These are phyloP conservation scores for Graphilbum ipis-grandicollis DNA, from an alignment of 2,329 filamentous ascomycete genomes.

Conservation along the genomic window DNA sequence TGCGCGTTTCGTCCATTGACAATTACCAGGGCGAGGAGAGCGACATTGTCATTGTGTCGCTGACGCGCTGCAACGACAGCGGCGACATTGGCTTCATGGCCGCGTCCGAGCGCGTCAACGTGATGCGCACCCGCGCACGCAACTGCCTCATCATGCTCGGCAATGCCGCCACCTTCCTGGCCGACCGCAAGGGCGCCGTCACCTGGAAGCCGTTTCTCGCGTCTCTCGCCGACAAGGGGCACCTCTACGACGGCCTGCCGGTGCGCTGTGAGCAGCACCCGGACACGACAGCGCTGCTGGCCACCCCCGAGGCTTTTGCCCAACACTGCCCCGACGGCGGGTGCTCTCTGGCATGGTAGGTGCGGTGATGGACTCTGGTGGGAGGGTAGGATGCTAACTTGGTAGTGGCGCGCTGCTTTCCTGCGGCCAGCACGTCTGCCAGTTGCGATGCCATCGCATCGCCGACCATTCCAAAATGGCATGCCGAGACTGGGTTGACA, in stretches of 20 bases:
- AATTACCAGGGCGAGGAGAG: slow-evolving; percentile 69
- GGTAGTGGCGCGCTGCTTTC: too few relatives aligned
- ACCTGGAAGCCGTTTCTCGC: slow-evolving; percentile 48
- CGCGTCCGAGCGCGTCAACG: slow-evolving; percentile 51
- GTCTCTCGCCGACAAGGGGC: slow-evolving; percentile 26
- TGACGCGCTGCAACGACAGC: slow-evolving; percentile 50
- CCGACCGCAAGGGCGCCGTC: slow-evolving; percentile 21
- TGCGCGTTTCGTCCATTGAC: slow-evolving; percentile 48
- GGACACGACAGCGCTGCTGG: slow-evolving; percentile 29
- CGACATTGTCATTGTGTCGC: slow-evolving; percentile 50
- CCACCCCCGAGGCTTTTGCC: slow-evolving; percentile 38
- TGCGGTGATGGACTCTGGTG: too few relatives aligned
- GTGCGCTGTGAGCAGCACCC: slow-evolving; percentile 45
- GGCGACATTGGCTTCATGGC: slow-evolving; percentile 46
- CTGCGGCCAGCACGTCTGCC: slow-evolving; percentile 44
- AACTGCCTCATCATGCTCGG: slow-evolving; percentile 59
- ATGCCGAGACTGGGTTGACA: slow-evolving; percentile 20
- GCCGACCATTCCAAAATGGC: slow-evolving; percentile 33
- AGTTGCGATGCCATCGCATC: slow-evolving; percentile 42
- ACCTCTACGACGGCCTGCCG: slow-evolving; percentile 31
- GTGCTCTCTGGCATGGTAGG: slow-evolving; percentile 35
- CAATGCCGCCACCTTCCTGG: slow-evolving; percentile 44
- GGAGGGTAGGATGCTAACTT: too few relatives aligned
- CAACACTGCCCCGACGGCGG: slow-evolving; percentile 43
- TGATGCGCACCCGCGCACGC: slow-evolving; percentile 46